Evolutionary conservation across 257 asterid genomes (phyloP).

Genomic region (Ehretia macrophylla): DNA sequence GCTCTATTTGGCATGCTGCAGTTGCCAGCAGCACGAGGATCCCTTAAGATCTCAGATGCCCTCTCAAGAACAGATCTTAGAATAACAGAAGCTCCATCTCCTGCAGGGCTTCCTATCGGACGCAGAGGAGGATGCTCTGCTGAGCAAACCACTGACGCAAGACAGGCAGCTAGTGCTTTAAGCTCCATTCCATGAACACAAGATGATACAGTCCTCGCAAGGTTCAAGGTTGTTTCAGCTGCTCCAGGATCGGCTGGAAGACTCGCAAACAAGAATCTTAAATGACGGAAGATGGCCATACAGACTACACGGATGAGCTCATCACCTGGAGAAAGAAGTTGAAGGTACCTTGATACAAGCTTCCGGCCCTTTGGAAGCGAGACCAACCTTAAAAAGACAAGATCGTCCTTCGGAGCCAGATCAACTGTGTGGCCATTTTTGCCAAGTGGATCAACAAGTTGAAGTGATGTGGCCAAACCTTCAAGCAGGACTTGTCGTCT

Average conservation of each 20-base stretch:
- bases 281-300: slow-evolving; percentile 43
- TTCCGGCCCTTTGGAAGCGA: slow-evolving; percentile 46
- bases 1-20: slow-evolving; percentile 36
- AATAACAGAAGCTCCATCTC: slow-evolving; percentile 46
- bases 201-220: slow-evolving; percentile 27
- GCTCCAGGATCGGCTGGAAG: slow-evolving; percentile 30
- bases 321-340: slow-evolving; percentile 40
- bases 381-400: slow-evolving; percentile 39
- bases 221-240: slow-evolving; percentile 24
- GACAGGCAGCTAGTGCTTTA: slow-evolving; percentile 42
- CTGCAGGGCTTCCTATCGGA: slow-evolving; percentile 47
- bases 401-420: slow-evolving; percentile 35
- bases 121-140: slow-evolving; percentile 47
- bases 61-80: slow-evolving; percentile 42
- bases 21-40: slow-evolving; percentile 31
- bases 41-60: slow-evolving; percentile 38
- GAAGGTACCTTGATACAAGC: slow-evolving; percentile 38
- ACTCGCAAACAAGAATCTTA: slow-evolving; percentile 39
- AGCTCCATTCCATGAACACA: slow-evolving; percentile 39
- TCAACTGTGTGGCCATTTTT: slow-evolving; percentile 34
- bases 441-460: slow-evolving; percentile 43
- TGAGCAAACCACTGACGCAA: slow-evolving; percentile 48
- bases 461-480: slow-evolving; percentile 50
- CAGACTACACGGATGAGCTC: slow-evolving; percentile 44
- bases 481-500: slow-evolving; percentile 45